A percentile compares a stretch with the other conserved stretches of the same genome.
Evolutionary conservation across 2,329 filamentous ascomycete species (phyloP).

Genomic region (Simplicillium sp.): DNA sequence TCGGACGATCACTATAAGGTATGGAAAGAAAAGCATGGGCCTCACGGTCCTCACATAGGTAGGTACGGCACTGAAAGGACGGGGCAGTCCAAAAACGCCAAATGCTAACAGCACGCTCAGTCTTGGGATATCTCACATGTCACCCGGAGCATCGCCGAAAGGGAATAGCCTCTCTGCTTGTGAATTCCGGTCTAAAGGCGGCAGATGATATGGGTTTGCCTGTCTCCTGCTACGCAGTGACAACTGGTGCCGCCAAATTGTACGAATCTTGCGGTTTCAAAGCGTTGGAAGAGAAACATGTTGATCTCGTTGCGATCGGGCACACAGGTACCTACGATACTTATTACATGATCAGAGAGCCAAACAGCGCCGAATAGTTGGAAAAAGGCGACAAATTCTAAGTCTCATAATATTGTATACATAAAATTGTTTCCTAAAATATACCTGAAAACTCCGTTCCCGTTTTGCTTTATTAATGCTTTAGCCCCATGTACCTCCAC

Average conservation of each 20-base stretch:
- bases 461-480: not conserved
- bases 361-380: not conserved
- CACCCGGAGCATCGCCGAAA: constrained; percentile 11
- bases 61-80: not conserved
- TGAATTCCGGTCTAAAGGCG: constrained; percentile 11
- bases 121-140: constrained; percentile 13
- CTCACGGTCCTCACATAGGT: constrained; percentile 6
- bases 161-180: constrained; percentile 12
- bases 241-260: constrained; percentile 6
- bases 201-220: constrained; percentile 10
- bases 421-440: no score
- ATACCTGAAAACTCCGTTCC: no score
- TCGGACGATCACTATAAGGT: not conserved
- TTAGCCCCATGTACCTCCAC: constrained; percentile 87
- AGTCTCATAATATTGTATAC: no score
- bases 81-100: not conserved
- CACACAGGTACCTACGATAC: not conserved
- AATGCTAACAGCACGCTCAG: not conserved
- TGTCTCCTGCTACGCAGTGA: constrained; percentile 11
- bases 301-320: not conserved
- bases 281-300: not conserved
- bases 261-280: constrained; percentile 13
- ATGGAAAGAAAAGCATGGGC: constrained; percentile 1
- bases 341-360: not conserved
- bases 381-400: no score